Base-by-base conservation (phyloP, 371 early-diverging fungal species). In the Syncephalastrum monosporum region DNA sequence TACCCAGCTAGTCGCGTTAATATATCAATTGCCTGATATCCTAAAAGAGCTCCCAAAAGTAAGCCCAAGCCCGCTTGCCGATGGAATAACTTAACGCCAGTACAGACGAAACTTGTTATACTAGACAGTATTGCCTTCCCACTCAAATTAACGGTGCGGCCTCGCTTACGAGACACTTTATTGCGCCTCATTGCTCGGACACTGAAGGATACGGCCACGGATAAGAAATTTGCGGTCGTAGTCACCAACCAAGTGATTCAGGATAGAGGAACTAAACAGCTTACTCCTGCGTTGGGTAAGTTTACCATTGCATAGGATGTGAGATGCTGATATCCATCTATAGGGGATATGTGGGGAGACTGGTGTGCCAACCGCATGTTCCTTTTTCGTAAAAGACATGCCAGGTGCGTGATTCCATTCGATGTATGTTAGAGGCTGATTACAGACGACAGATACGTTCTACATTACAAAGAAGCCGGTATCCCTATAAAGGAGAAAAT, bases 121-220 rank as follows among this genome's bases (percentile, higher is more conserved):
- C 57, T 90, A 16, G 90, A 90, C 64, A 81, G 79, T 5, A 81
- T 88, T 16, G 81, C 88, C 6, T 86, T 81, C 60, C 88, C 81
- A 58, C 82, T 88, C 50, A 63, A 87, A 29, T 67, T 82, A 16
- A 79, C 75, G 38, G 71, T 81, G 45, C 46, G 63, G 14, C 72
- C 82, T 47, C 59, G 66, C 3, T 46, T 74, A 42, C 66, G 87
- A 4, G 68, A 77, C 5, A 59, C 71, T 1, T 48, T 85, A 14
- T 48, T 86, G n/a, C 63, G 72, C 16, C 65, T 65, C 15, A 62
- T 82, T 27, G 82, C 82, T 7, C 78, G 75, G 21, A 56, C 65
- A 3, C 56, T 88, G 3, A 54, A 77, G 4, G 57, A 72, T 38
- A 16, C 81, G n/a, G 85, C 85, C 0, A 71, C 69, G 24, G 43